phyloP scores from a whole-genome alignment of 208 protist genomes.

The Leishmania braziliensis region DNA sequence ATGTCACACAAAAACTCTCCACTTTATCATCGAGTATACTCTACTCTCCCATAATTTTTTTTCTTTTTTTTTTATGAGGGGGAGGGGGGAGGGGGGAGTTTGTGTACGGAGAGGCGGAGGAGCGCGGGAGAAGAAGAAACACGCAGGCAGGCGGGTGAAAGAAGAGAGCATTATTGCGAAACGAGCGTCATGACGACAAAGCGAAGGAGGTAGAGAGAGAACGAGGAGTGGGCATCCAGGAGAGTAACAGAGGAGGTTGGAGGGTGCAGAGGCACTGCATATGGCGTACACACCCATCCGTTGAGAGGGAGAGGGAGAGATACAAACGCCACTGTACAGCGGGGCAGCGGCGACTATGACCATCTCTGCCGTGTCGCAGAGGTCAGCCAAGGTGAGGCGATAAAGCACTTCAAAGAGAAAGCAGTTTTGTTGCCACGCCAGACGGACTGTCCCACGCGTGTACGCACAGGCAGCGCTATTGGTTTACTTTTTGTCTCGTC shows the following conservation, averaged over 20 bases:
- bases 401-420: not conserved
- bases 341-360: not conserved
- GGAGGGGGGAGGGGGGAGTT: too few relatives aligned
- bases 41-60: too few relatives aligned
- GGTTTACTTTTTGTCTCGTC: not conserved
- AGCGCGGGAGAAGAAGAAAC: not conserved
- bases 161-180: not conserved
- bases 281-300: not conserved
- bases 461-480: not conserved
- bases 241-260: not conserved
- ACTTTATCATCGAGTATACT: too few relatives aligned
- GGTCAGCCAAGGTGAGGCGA: not conserved
- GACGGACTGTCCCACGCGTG: not conserved
- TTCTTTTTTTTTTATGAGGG: too few relatives aligned
- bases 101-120: not conserved
- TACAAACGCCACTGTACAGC: not conserved
- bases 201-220: not conserved
- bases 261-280: not conserved
- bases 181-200: not conserved
- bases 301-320: slow-evolving; percentile 9
- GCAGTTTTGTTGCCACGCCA: not conserved
- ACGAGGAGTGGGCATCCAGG: not conserved
- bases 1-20: too few relatives aligned
- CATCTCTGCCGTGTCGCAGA: not conserved
- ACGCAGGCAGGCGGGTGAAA: not conserved